phyloP scores from a whole-genome alignment of 192 early-diverging fungal genomes.

The Backusella westeae region DNA sequence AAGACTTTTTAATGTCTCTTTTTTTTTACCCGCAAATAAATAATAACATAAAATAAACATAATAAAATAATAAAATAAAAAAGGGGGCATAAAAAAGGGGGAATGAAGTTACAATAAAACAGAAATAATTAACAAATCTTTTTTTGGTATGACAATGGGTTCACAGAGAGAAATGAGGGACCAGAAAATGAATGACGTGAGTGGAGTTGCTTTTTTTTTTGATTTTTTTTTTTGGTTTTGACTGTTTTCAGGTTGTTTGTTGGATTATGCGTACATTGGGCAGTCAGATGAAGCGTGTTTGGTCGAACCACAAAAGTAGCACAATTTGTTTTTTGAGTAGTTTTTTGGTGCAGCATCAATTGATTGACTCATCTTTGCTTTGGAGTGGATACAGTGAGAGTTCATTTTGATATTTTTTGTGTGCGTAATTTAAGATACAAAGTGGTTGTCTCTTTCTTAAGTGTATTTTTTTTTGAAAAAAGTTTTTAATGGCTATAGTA shows the following conservation, averaged over 20 bases:
- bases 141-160: background rate
- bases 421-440: background rate
- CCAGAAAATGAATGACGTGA: conserved; percentile 2
- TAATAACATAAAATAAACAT: background rate
- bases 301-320: conserved; percentile 27
- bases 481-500: background rate
- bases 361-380: background rate
- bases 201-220: background rate
- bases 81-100: background rate
- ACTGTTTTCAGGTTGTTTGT: background rate
- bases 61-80: background rate
- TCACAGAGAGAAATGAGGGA: background rate
- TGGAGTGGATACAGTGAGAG: background rate
- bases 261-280: conserved; percentile 18
- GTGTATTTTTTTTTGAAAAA: background rate
- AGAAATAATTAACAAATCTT: conserved; percentile 9
- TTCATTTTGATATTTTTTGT: background rate
- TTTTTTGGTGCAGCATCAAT: background rate
- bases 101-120: background rate
- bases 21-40: conserved; percentile 7
- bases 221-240: background rate
- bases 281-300: conserved; percentile 26
- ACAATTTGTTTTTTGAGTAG: background rate
- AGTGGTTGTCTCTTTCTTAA: background rate
- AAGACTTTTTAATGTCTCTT: background rate